A percentile compares a stretch with the other conserved stretches of the same genome.
phyloP scores from a whole-genome alignment of 768 basidiomycete genomes.

The Phanerochaete carnosa region DNA sequence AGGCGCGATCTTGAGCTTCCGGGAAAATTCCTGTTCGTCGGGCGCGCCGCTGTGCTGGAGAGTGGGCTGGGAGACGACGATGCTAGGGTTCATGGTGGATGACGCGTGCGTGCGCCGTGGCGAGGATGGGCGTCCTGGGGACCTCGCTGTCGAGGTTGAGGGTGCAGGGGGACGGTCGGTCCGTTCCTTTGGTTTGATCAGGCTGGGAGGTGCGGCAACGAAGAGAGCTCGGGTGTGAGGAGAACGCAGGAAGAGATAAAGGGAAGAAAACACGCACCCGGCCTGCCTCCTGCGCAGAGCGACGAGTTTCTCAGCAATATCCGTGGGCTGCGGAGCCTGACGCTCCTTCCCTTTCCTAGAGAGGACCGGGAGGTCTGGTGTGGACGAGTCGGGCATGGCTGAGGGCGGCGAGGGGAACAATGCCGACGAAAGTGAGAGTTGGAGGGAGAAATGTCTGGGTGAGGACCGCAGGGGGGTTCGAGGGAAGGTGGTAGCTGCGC shows the following conservation, averaged over 20 bases:
- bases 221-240: not conserved
- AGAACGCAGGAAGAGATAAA: not conserved
- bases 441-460: constrained; percentile 57
- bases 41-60: constrained; percentile 48
- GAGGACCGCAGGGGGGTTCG: not conserved
- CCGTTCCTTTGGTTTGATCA: constrained; percentile 43
- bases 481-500: constrained; percentile 8
- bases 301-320: constrained; percentile 62
- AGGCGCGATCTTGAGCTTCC: constrained; percentile 64
- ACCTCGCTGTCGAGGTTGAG: constrained; percentile 24
- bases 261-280: constrained; percentile 36
- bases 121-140: constrained; percentile 33
- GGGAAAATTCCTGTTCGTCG: constrained; percentile 71
- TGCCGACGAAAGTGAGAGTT: constrained; percentile 90
- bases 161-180: constrained; percentile 39
- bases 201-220: constrained; percentile 30
- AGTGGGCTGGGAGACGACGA: constrained; percentile 37
- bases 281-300: constrained; percentile 66
- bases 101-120: constrained; percentile 23
- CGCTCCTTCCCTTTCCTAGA: constrained; percentile 33
- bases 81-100: constrained; percentile 19
- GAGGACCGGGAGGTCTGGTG: constrained; percentile 12
- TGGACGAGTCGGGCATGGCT: constrained; percentile 21
- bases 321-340: constrained; percentile 36
- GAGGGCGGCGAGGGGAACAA: constrained; percentile 32